Evolutionary conservation across 306 rosid species (phyloP).

Genomic region (Cotoneaster glaucophyllus): DNA sequence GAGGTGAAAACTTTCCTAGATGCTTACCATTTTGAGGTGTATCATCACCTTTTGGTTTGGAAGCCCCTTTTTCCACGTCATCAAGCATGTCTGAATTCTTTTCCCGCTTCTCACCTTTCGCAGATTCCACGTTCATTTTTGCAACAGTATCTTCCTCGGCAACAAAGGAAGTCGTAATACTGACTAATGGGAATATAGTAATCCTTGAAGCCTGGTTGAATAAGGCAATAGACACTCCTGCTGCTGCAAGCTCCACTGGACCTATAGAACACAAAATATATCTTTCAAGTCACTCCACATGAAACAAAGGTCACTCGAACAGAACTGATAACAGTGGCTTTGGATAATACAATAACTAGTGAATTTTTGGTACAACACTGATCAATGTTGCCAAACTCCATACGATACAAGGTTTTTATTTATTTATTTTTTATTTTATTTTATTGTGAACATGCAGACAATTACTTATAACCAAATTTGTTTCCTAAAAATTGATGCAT

Average conservation of each 20-base stretch:
- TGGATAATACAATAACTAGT: not conserved
- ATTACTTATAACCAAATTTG: not conserved
- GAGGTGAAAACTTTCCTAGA: not conserved
- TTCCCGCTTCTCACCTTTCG: conserved; percentile 16
- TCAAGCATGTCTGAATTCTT: conserved; percentile 16
- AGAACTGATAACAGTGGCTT: not conserved
- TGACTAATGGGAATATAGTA: conserved; percentile 87
- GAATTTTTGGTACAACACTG: not conserved
- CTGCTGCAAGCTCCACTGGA: conserved; percentile 93
- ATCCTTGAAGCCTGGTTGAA: conserved; percentile 97
- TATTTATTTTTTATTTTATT: not conserved
- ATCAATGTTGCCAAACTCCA: not conserved
- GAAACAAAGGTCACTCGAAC: not conserved
- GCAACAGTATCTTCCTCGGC: conserved; percentile 85
- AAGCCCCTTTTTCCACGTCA: conserved; percentile 46
- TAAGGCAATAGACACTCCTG: conserved; percentile 83
- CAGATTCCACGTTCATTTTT: conserved; percentile 23
- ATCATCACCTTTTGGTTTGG: conserved; percentile 7
- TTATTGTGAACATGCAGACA: not conserved
- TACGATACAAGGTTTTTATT: not conserved
- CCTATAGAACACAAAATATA: conserved; percentile 28
- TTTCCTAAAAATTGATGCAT: not conserved
- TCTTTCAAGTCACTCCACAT: not conserved
- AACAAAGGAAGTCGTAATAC: conserved; percentile 91
- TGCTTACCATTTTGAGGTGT: not conserved